Conservation (phyloP, 2,329 filamentous ascomycete genomes). For the Tolypocladium tundrense region DNA sequence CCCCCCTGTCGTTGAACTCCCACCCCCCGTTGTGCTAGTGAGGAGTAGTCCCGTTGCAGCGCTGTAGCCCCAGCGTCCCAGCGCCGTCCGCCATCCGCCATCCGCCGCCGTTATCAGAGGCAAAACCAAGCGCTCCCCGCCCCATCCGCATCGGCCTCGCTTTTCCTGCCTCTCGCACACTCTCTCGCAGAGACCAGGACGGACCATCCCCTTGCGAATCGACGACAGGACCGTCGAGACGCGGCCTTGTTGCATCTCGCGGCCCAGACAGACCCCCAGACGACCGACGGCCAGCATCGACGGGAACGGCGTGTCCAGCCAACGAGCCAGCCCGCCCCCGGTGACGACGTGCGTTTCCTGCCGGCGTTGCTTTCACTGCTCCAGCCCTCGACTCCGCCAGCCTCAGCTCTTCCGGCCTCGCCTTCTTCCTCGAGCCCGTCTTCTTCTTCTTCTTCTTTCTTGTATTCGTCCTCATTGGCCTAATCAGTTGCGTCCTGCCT, state of each 20-base stretch:
- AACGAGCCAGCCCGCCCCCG: background rate
- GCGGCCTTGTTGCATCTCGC: background rate
- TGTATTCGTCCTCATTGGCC: background rate
- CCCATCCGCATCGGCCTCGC: background rate
- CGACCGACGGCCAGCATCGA: background rate
- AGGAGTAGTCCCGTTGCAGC: background rate
- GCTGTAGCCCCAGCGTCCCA: background rate
- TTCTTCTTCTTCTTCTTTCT: background rate
- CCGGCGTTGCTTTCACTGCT: background rate
- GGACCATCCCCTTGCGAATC: background rate
- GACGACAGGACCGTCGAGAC: background rate
- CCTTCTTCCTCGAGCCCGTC: background rate
- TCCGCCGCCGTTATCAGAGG: background rate
- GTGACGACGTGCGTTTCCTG: background rate
- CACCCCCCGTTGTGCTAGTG: background rate
- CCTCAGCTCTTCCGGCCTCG: background rate
- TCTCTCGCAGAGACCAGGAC: background rate
- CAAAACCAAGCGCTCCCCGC: background rate
- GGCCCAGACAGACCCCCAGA: background rate
- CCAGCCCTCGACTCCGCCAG: background rate
- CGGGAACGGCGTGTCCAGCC: background rate
- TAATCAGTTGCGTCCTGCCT: background rate
- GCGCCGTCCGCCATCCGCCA: background rate
- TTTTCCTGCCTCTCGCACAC: background rate
- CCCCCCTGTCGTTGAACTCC: background rate